A percentile compares a stretch with the other conserved stretches of the same genome.
Conservation (phyloP, 495 filamentous ascomycete species). For the Cercophora scortea region DNA sequence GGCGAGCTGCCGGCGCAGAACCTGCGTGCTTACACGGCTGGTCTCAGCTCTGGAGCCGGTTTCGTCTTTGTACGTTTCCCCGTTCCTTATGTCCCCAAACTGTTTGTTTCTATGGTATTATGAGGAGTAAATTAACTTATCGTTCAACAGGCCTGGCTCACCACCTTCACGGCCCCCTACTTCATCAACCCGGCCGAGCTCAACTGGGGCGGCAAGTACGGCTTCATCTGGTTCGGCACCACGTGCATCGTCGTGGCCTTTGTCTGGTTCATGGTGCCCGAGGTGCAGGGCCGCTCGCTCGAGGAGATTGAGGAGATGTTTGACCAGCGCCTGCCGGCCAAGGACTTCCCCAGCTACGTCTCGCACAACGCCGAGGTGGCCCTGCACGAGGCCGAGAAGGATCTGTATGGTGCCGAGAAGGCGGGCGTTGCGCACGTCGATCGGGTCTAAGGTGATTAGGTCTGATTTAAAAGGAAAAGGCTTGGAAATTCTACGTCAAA, state of each 20-base stretch:
- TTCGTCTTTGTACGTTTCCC: conserved; percentile 19
- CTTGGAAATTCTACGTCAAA: too few species aligned
- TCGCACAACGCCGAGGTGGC: conserved; percentile 3
- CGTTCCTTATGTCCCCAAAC: neutral
- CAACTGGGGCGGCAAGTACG: conserved; percentile 34
- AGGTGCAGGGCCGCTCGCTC: conserved; percentile 43
- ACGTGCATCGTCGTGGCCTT: conserved; percentile 24
- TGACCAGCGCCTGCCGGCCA: neutral
- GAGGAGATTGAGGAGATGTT: conserved; percentile 47
- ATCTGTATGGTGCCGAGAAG: conserved; percentile 3
- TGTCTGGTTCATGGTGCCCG: conserved; percentile 40
- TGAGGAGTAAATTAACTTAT: too few species aligned
- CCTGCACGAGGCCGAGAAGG: conserved; percentile 3
- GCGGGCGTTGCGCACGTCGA: conserved; percentile 1
- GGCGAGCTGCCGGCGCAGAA: conserved; percentile 41
- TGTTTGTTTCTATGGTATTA: too few species aligned
- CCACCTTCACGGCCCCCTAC: conserved; percentile 46
- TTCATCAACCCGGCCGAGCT: conserved; percentile 49
- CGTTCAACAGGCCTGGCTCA: conserved; percentile 34
- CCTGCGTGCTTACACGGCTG: conserved; percentile 42
- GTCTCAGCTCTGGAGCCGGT: conserved; percentile 34
- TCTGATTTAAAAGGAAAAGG: neutral
- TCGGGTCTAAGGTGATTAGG: neutral
- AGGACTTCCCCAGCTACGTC: conserved; percentile 4
- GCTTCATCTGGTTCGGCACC: conserved; percentile 33